Percentiles rank a stretch among this genome's conserved stretches.
These are phyloP conservation scores for Fistulinella cinereoalba DNA, from an alignment of 1,284 basidiomycete genomes.

Conservation along the genomic window DNA sequence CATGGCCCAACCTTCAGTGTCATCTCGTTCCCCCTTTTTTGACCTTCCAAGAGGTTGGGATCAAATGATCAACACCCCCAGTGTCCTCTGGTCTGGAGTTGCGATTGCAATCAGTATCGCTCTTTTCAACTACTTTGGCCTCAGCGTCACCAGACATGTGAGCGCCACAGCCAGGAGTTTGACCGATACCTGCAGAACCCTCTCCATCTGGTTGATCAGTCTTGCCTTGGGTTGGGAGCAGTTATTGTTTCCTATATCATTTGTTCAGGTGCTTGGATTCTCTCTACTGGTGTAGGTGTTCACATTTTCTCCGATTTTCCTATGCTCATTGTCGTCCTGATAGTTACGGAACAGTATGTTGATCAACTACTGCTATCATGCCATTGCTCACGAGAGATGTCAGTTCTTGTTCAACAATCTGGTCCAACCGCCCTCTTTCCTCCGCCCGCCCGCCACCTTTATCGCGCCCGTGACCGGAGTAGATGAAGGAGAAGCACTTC, in stretches of 20 bases:
- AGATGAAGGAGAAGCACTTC: conserved; percentile 52
- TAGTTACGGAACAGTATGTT: conserved; percentile 59
- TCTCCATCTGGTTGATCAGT: conserved; percentile 89
- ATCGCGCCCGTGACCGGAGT: conserved; percentile 32
- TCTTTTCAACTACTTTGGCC: conserved; percentile 95
- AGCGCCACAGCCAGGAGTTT: conserved; percentile 87
- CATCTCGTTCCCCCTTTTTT: conserved; percentile 75
- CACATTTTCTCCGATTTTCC: conserved; percentile 28
- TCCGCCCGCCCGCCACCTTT: conserved; percentile 41
- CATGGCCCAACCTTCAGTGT: conserved; percentile 55
- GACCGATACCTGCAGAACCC: conserved; percentile 94
- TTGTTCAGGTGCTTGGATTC: conserved; percentile 90
- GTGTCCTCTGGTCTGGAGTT: conserved; percentile 75
- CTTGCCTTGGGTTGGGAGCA: conserved; percentile 91
- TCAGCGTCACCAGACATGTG: conserved; percentile 88
- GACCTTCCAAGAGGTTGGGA: conserved; percentile 88
- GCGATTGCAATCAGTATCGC: conserved; percentile 83
- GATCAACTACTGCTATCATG: conserved; percentile 1
- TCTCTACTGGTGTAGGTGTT: conserved; percentile 75
- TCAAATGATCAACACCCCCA: conserved; percentile 81
- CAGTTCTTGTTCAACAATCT: conserved; percentile 81
- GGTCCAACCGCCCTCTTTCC: conserved; percentile 58
- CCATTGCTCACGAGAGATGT: conserved; percentile 15
- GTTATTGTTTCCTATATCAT: conserved; percentile 77
- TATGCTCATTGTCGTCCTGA: conserved; percentile 8